Conservation (phyloP, 169 alveolate species). For the Cryptosporidium parvum region DNA sequence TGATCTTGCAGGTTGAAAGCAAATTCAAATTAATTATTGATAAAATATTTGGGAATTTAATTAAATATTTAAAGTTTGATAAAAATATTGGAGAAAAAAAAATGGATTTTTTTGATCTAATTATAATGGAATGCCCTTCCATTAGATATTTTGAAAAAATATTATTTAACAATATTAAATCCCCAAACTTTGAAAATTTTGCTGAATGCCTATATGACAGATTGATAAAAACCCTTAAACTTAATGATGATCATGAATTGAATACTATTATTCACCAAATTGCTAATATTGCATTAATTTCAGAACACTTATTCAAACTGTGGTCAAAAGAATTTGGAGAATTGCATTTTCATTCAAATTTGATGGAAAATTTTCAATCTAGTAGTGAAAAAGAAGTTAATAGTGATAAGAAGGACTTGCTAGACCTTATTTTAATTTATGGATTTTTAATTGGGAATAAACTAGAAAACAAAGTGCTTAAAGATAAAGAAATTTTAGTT, state of each 20-base stretch:
- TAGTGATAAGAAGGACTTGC: not conserved
- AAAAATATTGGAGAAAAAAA: not conserved
- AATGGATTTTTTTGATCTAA: not conserved
- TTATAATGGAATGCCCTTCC: constrained; percentile 2
- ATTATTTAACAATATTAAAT: not conserved
- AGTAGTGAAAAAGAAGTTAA: not conserved
- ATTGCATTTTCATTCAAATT: not conserved
- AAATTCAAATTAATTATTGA: not conserved
- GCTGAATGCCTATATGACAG: not conserved
- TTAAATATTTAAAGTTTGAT: not conserved
- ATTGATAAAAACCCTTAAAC: not conserved
- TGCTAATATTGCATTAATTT: not conserved
- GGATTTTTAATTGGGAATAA: not conserved
- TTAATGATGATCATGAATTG: not conserved
- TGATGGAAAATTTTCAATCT: not conserved
- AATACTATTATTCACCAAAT: not conserved
- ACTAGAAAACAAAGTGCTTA: not conserved
- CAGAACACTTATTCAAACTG: not conserved
- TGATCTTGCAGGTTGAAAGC: not conserved
- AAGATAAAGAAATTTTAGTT: not conserved
- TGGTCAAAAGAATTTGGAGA: not conserved
- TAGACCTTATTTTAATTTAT: not conserved
- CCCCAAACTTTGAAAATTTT: not conserved
- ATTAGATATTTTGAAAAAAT: constrained; percentile 3
- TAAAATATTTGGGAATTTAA: not conserved